Evolutionary conservation across 176 grass and related monocot species (phyloP).

Genomic region (Musa beccarii): DNA sequence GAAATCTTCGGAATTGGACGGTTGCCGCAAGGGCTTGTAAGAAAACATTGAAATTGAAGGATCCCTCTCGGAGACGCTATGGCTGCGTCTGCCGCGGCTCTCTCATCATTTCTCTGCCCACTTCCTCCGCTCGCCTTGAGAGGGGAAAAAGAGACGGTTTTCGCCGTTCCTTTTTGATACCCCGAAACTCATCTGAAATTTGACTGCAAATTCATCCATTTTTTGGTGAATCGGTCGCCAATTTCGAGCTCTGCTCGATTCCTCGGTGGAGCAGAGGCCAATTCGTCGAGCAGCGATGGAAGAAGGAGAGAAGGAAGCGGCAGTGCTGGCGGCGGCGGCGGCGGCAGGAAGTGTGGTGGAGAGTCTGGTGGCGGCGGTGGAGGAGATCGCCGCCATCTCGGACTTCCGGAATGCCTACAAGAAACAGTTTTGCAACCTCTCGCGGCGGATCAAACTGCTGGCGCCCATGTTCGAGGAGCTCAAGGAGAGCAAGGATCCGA

Average conservation of each 20-base stretch:
- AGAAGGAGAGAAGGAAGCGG: not conserved
- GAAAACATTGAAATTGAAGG: not conserved
- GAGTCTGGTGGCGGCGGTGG: not conserved
- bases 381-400: slow-evolving; percentile 13
- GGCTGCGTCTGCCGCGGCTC: not conserved
- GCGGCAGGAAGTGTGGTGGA: not conserved
- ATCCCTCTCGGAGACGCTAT: not conserved
- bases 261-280: not conserved
- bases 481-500: slow-evolving; percentile 10
- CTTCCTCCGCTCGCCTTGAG: not conserved
- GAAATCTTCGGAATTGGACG: too few species aligned
- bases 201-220: not conserved
- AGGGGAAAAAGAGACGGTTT: not conserved
- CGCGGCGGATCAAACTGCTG: slow-evolving; percentile 24
- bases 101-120: not conserved
- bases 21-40: too few species aligned
- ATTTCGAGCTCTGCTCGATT: not conserved
- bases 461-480: slow-evolving; percentile 22
- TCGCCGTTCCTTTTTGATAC: not conserved
- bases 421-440: slow-evolving; percentile 21
- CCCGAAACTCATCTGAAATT: not conserved
- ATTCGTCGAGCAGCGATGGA: slow-evolving; percentile 6
- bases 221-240: not conserved
- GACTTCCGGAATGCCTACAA: slow-evolving; percentile 17
- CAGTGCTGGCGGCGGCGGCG: not conserved